Evolutionary conservation across 202 grass and related monocot species (phyloP), one percentile per base, ranked within the genome.

Genomic region (Carex arenaria): DNA sequence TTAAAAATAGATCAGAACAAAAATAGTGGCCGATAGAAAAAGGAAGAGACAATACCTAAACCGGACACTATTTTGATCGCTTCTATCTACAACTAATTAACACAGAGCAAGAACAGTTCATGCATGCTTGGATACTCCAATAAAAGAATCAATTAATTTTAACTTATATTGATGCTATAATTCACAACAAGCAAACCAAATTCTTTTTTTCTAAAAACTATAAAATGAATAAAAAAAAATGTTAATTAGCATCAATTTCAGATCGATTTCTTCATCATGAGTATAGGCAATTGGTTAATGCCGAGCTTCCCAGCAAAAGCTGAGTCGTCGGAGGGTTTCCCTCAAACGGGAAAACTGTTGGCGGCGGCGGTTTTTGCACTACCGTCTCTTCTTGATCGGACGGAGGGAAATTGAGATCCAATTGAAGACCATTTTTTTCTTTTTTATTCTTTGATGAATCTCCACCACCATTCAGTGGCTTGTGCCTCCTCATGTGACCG

Each of bases 401-500:
- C 6, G 90, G 89, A 28, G 92, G 94, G 49, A 97, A 82, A 83
- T 97, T 97, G 8, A 97, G 94, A 89, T 97, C 94, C 7, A 97
- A 77, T 17, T 78, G 90, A 57, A 86, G 23, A 82, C 86, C 87
- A 40, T 18, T 87, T 2, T 32, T 56, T 7, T 87, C 84, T 78
- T 94, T 97, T 74, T 94, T 97, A 3, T 36, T 61, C 85, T 23
- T 80, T 49, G 60, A 42, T 28, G 61, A 43, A 52, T 80, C 60
- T 36, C 68, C 89, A 19, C 78, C 72, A 17, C 77, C 69, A 65
- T 89, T 84, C 4, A 89, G 82, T 23, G 89, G 95, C 20, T 89
- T 87, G 86, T 98, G 95, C 65, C 93, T 89, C 3, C 95, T 85
- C 95, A 98, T 98, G 89, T 98, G 95, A 1, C 95, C 95, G 55